Conservation (phyloP, 768 basidiomycete genomes). For the Auricularia auricula-judae region DNA sequence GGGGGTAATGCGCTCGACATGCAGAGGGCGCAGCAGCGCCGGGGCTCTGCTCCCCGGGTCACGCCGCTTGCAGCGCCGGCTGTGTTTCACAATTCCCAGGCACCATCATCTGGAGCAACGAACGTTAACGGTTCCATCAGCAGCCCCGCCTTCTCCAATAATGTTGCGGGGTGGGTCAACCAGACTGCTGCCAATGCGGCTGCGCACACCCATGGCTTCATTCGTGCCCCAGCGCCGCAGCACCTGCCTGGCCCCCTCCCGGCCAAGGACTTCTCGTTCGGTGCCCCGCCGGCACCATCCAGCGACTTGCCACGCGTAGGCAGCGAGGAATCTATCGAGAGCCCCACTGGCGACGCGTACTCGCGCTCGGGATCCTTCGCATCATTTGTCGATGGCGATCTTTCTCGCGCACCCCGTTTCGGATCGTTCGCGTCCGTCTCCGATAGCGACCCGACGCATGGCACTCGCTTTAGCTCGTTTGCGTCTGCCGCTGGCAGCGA, state of each 20-base stretch:
- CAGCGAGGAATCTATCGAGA: not conserved
- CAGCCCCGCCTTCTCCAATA: not conserved
- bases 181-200: conserved; percentile 3
- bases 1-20: not conserved
- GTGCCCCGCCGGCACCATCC: not conserved
- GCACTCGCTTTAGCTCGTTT: not conserved
- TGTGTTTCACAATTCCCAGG: not conserved
- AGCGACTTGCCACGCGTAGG: not conserved
- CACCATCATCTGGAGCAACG: conserved; percentile 1
- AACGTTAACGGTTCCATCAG: not conserved
- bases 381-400: not conserved
- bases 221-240: conserved; percentile 1
- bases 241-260: conserved; percentile 9
- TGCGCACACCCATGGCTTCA: conserved; percentile 1
- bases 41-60: not conserved
- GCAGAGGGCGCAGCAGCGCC: not conserved
- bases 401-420: conserved; percentile 4
- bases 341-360: conserved; percentile 4
- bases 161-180: conserved; percentile 2
- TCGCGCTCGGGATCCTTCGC: conserved; percentile 3
- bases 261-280: conserved; percentile 9
- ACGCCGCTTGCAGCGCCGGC: conserved; percentile 1
- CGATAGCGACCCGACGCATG: not conserved
- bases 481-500: not conserved
- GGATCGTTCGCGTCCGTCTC: conserved; percentile 7